phyloP scores from a whole-genome alignment of 2,329 filamentous ascomycete species.

The Nigrospora oryzae region DNA sequence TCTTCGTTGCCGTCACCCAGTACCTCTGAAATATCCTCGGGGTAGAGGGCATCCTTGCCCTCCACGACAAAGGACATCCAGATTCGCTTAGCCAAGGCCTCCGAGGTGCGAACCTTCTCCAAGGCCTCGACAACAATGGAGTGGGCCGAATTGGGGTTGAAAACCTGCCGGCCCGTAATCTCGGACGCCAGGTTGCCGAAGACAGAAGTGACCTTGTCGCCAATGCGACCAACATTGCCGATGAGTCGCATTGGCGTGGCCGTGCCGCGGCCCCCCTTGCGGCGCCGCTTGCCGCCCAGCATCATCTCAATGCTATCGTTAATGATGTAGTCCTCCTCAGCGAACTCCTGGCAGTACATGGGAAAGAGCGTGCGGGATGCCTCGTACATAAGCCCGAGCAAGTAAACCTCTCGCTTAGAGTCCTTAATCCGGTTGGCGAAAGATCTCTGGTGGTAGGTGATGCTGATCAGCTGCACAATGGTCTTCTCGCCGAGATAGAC shows the following conservation, averaged over 20 bases:
- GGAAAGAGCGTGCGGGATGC: conserved; percentile 84
- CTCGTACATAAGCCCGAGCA: conserved; percentile 81
- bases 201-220: conserved; percentile 86
- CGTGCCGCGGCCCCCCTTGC: conserved; percentile 39
- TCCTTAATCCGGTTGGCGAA: conserved; percentile 78
- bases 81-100: conserved; percentile 86
- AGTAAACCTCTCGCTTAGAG: conserved; percentile 77
- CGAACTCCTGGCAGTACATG: conserved; percentile 84
- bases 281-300: conserved; percentile 46
- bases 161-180: conserved; percentile 90
- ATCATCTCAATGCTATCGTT: conserved; percentile 72
- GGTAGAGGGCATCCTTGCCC: conserved; percentile 68
- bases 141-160: conserved; percentile 85
- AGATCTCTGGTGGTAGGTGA: conserved; percentile 78
- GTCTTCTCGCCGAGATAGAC: conserved; percentile 71
- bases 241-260: conserved; percentile 74
- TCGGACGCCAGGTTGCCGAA: conserved; percentile 92
- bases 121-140: conserved; percentile 84
- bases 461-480: conserved; percentile 74
- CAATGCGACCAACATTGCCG: conserved; percentile 67
- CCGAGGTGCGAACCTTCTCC: conserved; percentile 73
- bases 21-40: conserved; percentile 81
- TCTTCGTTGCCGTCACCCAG: conserved; percentile 65
- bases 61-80: conserved; percentile 99
- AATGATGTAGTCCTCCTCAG: conserved; percentile 86